Evolutionary conservation across 73 alveolate genomes (phyloP), one percentile per base, ranked within the genome.

Genomic region (Tetrahymena elliotti): DNA sequence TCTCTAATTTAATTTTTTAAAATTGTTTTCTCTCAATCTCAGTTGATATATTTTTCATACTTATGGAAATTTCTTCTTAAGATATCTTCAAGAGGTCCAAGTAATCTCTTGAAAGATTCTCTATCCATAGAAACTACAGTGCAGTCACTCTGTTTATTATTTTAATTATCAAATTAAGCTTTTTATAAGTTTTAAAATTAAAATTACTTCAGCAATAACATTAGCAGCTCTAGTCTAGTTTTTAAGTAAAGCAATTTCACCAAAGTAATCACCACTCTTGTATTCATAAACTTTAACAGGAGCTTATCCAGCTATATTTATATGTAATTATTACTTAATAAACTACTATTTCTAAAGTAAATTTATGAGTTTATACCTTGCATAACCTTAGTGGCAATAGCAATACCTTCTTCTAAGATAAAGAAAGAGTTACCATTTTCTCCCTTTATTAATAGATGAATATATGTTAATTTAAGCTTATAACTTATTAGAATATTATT

Each of bases 141-240:
- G 37, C 93, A 95, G 41, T 95, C 97, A 24, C 95, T 97, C 97
- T 93, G 93, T 83, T 95, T 93, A 96, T 97, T 96, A 15, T 97
- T 97, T 95, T 93, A 95, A 52, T 98, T 96, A 33, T 98, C 97
- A 31, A 92, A 96, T 6, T 98, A 97, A 83, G n/a, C n/a, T 84
- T 97, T 7, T 95, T 12, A 6, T 96, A 93, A 18, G 97, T 95
- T 88, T 94, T 84, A 47, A 88, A 3, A 35, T 31, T 18, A 38
- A 52, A 20, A 88, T 27, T 94, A 93, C 96, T 53, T 36, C 82
- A 84, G 99, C 99, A 83, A 97, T 97, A 83, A 98, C 98, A 93
- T 96, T 98, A 40, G 99, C 99, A 33, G 99, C 99, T 96, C 99
- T 97, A 13, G 99, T 98, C 53, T 98, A 98, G 92, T 97, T 98